A percentile compares a stretch with the other conserved stretches of the same genome.
phyloP scores from a whole-genome alignment of 2,329 filamentous ascomycete genomes.

The Hypomyces perniciosus region DNA sequence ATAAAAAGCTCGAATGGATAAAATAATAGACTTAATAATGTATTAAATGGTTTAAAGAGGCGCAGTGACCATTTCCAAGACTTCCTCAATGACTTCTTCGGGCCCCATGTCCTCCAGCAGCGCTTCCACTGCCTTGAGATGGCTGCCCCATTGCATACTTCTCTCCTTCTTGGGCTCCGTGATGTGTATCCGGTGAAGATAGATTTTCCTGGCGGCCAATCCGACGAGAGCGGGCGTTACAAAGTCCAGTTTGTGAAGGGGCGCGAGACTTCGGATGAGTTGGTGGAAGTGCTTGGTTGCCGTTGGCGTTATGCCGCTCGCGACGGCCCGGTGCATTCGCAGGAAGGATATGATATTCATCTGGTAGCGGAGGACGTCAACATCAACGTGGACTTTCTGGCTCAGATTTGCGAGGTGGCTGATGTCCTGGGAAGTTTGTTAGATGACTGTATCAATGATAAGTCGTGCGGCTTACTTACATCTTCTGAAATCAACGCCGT shows the following conservation, averaged over 20 bases:
- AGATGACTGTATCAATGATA: not conserved
- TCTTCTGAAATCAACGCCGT: conserved; percentile 35
- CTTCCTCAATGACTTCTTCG: conserved; percentile 60
- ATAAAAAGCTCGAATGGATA: not conserved
- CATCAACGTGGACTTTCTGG: conserved; percentile 55
- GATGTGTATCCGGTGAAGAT: conserved; percentile 74
- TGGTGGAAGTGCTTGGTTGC: conserved; percentile 73
- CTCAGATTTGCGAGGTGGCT: conserved; percentile 53
- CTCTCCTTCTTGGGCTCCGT: conserved; percentile 66
- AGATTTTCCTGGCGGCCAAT: conserved; percentile 80
- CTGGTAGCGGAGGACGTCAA: conserved; percentile 77
- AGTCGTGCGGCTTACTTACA: conserved; percentile 26
- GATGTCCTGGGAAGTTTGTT: conserved; percentile 42
- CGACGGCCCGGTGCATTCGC: conserved; percentile 79
- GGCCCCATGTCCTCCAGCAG: conserved; percentile 57
- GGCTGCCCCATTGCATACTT: conserved; percentile 91
- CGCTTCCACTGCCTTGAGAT: conserved; percentile 59
- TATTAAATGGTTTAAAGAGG: conserved; percentile 33
- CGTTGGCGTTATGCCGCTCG: conserved; percentile 67
- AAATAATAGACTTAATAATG: conserved; percentile 25
- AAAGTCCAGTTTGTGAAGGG: conserved; percentile 73
- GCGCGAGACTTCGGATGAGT: conserved; percentile 67
- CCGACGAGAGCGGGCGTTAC: conserved; percentile 78
- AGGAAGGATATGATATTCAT: conserved; percentile 85
- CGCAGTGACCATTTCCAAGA: conserved; percentile 50